These are phyloP conservation scores for Vitrella brassicaformis DNA, from an alignment of 73 alveolate species.

Conservation along the genomic window DNA sequence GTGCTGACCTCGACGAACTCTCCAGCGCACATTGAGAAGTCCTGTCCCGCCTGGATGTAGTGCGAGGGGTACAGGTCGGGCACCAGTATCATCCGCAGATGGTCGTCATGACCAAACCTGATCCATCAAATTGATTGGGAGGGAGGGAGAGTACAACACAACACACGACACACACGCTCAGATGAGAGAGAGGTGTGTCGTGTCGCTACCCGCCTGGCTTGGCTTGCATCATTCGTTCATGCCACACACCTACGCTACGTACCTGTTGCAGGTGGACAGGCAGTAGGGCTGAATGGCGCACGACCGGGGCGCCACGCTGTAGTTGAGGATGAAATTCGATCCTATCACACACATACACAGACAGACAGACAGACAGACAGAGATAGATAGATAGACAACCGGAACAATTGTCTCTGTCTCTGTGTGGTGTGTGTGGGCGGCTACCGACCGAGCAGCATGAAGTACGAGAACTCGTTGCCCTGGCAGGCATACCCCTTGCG, in stretches of 20 bases:
- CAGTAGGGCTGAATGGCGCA: neutral
- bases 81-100: constrained; percentile 12
- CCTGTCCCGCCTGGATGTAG: constrained; percentile 37
- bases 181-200: too few species aligned
- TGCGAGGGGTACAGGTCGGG: constrained; percentile 51
- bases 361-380: too few species aligned
- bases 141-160: constrained; percentile 66
- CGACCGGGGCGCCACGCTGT: neutral
- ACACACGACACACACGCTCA: too few species aligned
- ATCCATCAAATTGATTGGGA: constrained; percentile 48
- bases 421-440: neutral
- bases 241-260: neutral
- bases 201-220: too few species aligned
- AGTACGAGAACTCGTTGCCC: constrained; percentile 93
- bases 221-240: constrained; percentile 48
- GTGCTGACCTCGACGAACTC: constrained; percentile 82
- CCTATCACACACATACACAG: neutral
- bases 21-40: constrained; percentile 87
- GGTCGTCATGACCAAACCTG: constrained; percentile 40
- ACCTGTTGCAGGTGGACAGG: neutral
- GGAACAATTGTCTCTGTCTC: constrained; percentile 52
- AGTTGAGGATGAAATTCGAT: neutral
- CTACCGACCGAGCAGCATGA: constrained; percentile 71
- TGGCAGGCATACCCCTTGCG: constrained; percentile 76
- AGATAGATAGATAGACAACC: constrained; percentile 49